Conservation (phyloP, 2,329 filamentous ascomycete species). For the Aspergillus jensenii region DNA sequence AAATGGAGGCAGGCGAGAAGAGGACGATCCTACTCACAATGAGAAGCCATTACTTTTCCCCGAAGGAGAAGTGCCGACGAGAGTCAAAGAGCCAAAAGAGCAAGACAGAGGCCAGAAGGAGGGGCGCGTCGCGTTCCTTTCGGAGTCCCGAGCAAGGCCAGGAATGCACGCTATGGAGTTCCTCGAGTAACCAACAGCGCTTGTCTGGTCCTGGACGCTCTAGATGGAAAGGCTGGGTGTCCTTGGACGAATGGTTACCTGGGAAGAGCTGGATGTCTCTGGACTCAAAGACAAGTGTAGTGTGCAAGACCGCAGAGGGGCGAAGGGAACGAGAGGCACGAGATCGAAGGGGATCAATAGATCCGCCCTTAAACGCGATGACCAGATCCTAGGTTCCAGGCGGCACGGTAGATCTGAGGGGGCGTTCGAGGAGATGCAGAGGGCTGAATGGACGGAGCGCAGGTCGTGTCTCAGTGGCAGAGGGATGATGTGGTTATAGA, state of each 20-base stretch:
- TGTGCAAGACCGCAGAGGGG: constrained; percentile 3
- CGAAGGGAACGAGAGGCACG: constrained; percentile 3
- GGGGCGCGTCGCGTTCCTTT: constrained; percentile 40
- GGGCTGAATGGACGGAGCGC: background rate
- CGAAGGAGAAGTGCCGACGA: constrained; percentile 18
- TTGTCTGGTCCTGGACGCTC: constrained; percentile 4
- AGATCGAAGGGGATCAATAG: constrained; percentile 16
- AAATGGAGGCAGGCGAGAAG: constrained; percentile 27
- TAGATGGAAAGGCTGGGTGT: background rate
- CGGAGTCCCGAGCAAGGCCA: constrained; percentile 38
- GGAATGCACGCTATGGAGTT: constrained; percentile 42
- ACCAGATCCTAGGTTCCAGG: constrained; percentile 11
- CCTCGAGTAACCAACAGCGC: constrained; percentile 34
- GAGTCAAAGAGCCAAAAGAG: constrained; percentile 8
- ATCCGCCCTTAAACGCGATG: constrained; percentile 18
- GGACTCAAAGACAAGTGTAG: constrained; percentile 7
- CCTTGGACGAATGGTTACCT: constrained; percentile 13
- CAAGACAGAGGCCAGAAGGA: constrained; percentile 13
- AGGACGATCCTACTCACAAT: constrained; percentile 39
- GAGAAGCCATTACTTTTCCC: constrained; percentile 38
- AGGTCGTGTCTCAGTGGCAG: constrained; percentile 21
- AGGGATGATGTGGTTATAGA: constrained; percentile 22
- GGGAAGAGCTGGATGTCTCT: constrained; percentile 23
- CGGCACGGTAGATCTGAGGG: constrained; percentile 5
- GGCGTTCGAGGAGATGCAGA: background rate